Percentiles rank a stretch among this genome's conserved stretches.
phyloP scores from a whole-genome alignment of 169 alveolate genomes.

The Cryptosporidium ubiquitum region DNA sequence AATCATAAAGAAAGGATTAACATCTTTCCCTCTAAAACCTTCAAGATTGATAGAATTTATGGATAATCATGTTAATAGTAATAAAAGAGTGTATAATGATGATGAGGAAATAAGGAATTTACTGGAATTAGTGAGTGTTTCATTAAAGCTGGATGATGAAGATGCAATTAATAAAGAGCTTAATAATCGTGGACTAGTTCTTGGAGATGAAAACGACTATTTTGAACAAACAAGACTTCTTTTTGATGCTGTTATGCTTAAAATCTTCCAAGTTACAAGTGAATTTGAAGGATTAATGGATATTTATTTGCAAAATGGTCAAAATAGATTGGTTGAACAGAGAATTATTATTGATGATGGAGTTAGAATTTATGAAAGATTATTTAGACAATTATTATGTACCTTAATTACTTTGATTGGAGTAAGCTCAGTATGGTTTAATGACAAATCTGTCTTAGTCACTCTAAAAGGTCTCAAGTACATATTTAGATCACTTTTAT shows the following conservation, averaged over 20 bases:
- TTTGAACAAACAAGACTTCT: conserved; percentile 18
- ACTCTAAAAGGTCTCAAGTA: conserved; percentile 14
- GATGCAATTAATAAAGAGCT: neutral
- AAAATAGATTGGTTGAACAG: neutral
- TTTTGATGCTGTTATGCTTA: conserved; percentile 37
- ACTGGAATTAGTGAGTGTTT: neutral
- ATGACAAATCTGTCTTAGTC: conserved; percentile 3
- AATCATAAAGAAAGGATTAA: conserved; percentile 6
- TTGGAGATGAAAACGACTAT: neutral
- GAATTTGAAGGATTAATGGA: conserved; percentile 44
- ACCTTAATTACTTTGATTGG: conserved; percentile 49
- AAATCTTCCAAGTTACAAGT: neutral
- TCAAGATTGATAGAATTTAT: neutral
- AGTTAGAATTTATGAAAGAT: neutral
- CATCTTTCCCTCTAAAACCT: neutral
- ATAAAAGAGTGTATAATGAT: neutral
- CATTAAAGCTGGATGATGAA: conserved; percentile 8
- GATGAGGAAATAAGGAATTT: neutral
- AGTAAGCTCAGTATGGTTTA: conserved; percentile 57
- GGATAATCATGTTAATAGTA: neutral
- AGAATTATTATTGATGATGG: neutral
- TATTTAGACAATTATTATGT: conserved; percentile 43
- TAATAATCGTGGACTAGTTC: neutral
- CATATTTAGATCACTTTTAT: conserved; percentile 16
- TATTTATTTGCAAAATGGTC: neutral